These are phyloP conservation scores for Fusarium floridanum DNA, from an alignment of 2,329 filamentous ascomycete species.

Conservation along the genomic window DNA sequence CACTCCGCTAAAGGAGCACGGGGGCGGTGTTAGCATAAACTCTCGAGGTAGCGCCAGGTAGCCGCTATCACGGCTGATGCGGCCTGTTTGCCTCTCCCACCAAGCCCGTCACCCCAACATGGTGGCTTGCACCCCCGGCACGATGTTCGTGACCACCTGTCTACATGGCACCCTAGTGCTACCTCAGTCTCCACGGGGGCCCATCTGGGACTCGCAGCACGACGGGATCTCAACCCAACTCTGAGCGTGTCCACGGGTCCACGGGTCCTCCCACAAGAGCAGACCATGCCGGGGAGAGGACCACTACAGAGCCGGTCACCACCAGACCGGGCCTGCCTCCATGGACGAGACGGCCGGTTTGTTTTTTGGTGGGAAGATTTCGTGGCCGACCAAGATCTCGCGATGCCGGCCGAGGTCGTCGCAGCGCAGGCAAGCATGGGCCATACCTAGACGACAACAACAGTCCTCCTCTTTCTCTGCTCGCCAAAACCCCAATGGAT, in stretches of 20 bases:
- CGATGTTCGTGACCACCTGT: constrained; percentile 47
- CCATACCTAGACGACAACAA: background rate
- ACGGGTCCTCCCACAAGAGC: constrained; percentile 47
- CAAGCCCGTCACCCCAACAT: background rate
- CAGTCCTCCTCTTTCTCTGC: background rate
- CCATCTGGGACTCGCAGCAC: constrained; percentile 56
- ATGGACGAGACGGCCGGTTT: constrained; percentile 19
- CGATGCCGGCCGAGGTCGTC: background rate
- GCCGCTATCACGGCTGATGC: constrained; percentile 35
- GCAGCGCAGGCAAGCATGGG: constrained; percentile 7
- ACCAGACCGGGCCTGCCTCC: constrained; percentile 21
- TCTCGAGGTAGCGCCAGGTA: constrained; percentile 44
- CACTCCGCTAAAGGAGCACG: constrained; percentile 52
- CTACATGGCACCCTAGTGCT: constrained; percentile 52
- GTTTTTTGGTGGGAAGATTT: constrained; percentile 24
- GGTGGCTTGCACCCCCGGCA: constrained; percentile 4
- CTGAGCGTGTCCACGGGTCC: constrained; percentile 50
- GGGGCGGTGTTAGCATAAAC: constrained; percentile 50
- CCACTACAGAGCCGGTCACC: constrained; percentile 34
- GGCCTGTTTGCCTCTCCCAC: constrained; percentile 4
- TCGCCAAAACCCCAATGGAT: constrained; percentile 4
- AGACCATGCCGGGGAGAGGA: constrained; percentile 34
- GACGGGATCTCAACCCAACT: constrained; percentile 55
- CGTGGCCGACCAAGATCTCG: background rate
- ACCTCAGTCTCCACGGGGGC: constrained; percentile 53